Evolutionary conservation across 345 rosid species (phyloP), one percentile per base, ranked within the genome.

Genomic region (Pistacia vera): DNA sequence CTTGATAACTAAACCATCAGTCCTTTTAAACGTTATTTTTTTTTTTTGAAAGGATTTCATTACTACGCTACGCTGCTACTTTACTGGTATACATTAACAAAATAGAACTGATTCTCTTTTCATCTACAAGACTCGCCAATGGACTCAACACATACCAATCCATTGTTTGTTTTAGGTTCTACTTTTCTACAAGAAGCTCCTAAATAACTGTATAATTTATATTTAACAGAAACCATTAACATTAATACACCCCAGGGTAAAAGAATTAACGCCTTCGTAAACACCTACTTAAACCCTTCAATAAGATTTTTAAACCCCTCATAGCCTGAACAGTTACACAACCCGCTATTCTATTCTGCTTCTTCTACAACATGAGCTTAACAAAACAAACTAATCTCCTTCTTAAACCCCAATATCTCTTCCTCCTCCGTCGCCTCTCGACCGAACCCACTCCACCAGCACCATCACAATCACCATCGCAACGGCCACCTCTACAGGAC

Each of bases 391-490:
- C 74, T 58, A 83, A 57, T 12, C 60, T 72, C 68, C 62, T 78
- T 66, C 80, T 73, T 1, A 76, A 76, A 30, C 69, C 30, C 56
- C 72, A 10, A 22, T 56, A 11, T 38, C 30, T 60, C 46, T 51
- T 68, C 61, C 54, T 74, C 56, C 66, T 67, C 69, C 85, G 87
- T 41, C 72, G 6, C 70, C 59, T 85, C 71, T 89, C 85, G 72
- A 35, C 75, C 25, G 84, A 70, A 20, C 63, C 75, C 16, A 22
- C 59, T 8, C 78, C 73, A 2, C 49, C 33, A 25, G 62, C 76
- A 0, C 58, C 49, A n/a, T 64, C 48, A 10, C 74, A 62, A 54
- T 0, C 46, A 25, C 25, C 25, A 25, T 25, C 25, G 25, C 25
- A 0, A 20, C 71, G 62, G 54, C 33, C 67, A 18, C 74, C 66